These are phyloP conservation scores for Rutstroemia sp. DNA, from an alignment of 2,329 filamentous ascomycete genomes.

Conservation along the genomic window DNA sequence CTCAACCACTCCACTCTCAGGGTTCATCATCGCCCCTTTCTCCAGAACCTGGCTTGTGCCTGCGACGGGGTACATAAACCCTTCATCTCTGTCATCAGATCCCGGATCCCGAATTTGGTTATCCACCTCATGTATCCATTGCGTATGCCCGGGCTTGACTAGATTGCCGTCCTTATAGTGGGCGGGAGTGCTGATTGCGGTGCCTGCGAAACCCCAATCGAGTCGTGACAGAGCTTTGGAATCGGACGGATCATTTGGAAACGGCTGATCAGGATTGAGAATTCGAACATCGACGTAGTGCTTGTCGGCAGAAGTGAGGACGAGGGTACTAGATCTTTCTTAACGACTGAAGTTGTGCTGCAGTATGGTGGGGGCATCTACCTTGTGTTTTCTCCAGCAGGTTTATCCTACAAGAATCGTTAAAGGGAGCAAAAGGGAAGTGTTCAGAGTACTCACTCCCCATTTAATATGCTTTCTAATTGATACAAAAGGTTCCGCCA, in stretches of 20 bases:
- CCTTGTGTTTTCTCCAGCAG: slow-evolving; percentile 19
- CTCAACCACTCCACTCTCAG: slow-evolving; percentile 22
- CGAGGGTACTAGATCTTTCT: slow-evolving; percentile 22
- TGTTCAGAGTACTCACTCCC: slow-evolving; percentile 16
- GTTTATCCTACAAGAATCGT: slow-evolving; percentile 14
- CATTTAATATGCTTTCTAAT: slow-evolving; percentile 23
- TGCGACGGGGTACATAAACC: slow-evolving; percentile 24
- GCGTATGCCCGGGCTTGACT: slow-evolving; percentile 17
- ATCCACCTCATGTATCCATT: slow-evolving; percentile 26
- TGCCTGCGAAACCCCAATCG: slow-evolving; percentile 28
- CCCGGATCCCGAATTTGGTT: slow-evolving; percentile 16
- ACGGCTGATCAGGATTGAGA: slow-evolving; percentile 8
- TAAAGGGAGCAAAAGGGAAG: background rate
- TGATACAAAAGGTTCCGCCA: slow-evolving; percentile 17
- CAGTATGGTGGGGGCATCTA: slow-evolving; percentile 2
- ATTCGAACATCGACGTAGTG: slow-evolving; percentile 28
- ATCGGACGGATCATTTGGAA: slow-evolving; percentile 1
- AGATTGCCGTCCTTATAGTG: slow-evolving; percentile 7
- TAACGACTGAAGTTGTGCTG: background rate
- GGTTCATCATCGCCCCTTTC: slow-evolving; percentile 24
- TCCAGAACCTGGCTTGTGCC: slow-evolving; percentile 24
- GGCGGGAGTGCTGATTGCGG: slow-evolving; percentile 13
- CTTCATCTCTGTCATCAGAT: slow-evolving; percentile 24
- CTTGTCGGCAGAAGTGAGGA: slow-evolving; percentile 26
- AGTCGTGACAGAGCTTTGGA: slow-evolving; percentile 14